Percentiles rank a stretch among this genome's conserved stretches.
Evolutionary conservation across 768 basidiomycete genomes (phyloP).

Genomic region (Suillus subluteus): DNA sequence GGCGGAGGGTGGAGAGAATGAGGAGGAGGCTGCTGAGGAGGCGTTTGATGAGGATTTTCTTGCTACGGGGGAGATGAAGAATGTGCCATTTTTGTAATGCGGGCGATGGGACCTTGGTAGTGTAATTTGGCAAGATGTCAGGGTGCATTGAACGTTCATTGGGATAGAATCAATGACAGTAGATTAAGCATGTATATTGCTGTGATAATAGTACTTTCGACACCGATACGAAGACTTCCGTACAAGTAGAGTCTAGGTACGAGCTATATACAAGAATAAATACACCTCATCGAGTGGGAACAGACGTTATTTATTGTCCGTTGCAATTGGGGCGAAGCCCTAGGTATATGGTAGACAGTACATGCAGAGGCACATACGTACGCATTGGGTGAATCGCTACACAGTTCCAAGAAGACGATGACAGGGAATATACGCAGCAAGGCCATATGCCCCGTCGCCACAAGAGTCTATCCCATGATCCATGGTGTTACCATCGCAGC

Average conservation of each 20-base stretch:
- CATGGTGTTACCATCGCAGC: too few species aligned
- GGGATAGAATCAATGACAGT: background rate
- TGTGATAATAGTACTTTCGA: background rate
- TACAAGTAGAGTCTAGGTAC: background rate
- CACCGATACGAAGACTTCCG: background rate
- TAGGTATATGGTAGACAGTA: too few species aligned
- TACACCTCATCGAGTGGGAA: too few species aligned
- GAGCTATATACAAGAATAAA: too few species aligned
- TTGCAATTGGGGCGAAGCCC: too few species aligned
- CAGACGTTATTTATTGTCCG: too few species aligned
- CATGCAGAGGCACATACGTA: too few species aligned
- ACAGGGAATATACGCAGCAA: too few species aligned
- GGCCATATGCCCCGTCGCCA: too few species aligned
- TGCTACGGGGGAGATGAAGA: slow-evolving; percentile 84
- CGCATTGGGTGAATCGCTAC: too few species aligned
- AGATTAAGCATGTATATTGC: background rate
- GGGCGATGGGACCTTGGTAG: background rate
- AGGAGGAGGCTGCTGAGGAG: slow-evolving; percentile 68
- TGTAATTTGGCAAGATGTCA: background rate
- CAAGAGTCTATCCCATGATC: too few species aligned
- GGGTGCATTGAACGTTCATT: background rate
- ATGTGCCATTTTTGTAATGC: slow-evolving; percentile 63
- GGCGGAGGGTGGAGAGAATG: slow-evolving; percentile 45
- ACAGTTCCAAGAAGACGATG: too few species aligned
- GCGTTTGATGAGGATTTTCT: slow-evolving; percentile 80